Evolutionary conservation across 1,139 yeast species (phyloP).

Genomic region (Candida sanyaensis): DNA sequence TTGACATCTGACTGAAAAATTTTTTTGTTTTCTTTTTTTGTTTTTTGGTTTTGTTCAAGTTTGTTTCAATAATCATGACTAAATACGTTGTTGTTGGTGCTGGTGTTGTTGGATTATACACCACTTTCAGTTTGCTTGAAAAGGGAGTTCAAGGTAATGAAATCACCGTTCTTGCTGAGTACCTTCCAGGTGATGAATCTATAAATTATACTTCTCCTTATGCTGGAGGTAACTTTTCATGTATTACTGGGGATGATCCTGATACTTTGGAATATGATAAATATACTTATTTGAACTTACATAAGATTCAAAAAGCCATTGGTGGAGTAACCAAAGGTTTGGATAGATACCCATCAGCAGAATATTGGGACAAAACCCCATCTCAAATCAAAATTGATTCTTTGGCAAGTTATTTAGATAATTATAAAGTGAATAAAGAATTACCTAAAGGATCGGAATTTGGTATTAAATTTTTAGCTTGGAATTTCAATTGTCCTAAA

Average conservation of each 20-base stretch:
- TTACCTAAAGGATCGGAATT: constrained; percentile 51
- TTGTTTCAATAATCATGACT: constrained; percentile 18
- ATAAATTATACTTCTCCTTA: constrained; percentile 74
- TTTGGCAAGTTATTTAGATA: constrained; percentile 45
- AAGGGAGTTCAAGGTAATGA: constrained; percentile 45
- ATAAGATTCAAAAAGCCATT: constrained; percentile 41
- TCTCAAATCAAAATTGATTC: constrained; percentile 44
- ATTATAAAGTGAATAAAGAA: constrained; percentile 32
- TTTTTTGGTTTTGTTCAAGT: background rate
- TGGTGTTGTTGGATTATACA: constrained; percentile 73
- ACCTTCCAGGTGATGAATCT: constrained; percentile 73
- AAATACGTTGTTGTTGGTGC: constrained; percentile 45
- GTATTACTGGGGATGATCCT: constrained; percentile 61
- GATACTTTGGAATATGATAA: constrained; percentile 54
- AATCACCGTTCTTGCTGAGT: constrained; percentile 62
- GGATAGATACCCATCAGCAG: constrained; percentile 53
- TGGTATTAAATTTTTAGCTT: constrained; percentile 58
- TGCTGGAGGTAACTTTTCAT: constrained; percentile 77
- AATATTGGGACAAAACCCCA: constrained; percentile 54
- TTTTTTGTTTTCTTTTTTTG: no score
- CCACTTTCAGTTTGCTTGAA: constrained; percentile 54
- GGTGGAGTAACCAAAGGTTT: constrained; percentile 59
- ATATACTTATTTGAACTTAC: constrained; percentile 53
- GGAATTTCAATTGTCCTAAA: constrained; percentile 70
- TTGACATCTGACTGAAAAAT: background rate